Base-by-base conservation (phyloP, 331 rosid species). In the Malus hybrid region DNA sequence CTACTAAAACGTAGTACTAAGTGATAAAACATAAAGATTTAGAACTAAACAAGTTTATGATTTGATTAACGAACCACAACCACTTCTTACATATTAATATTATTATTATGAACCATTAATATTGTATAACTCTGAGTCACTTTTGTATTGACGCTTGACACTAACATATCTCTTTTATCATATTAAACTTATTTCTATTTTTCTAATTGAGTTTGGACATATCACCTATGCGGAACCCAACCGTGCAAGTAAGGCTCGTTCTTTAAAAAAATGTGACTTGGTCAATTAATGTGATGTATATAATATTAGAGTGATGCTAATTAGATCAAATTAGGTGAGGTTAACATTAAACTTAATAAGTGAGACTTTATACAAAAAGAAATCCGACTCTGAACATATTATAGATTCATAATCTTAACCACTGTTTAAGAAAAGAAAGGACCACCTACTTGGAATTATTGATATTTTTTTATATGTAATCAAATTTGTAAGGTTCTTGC, bases 1-100 rank as follows among this genome's bases (percentile, higher is more conserved):
- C 0, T 7, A 16, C 0, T 18, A 2, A 4, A 52, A 7, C 7
- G 0, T 0, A 15, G 0, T 2, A 52, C 0, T 6, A 52, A 6
- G 4, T 6, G 20, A 16, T 0, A 2, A 0, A 0, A 9, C 4
- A 16, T 50, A 16, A 6, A 2, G 9, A 16, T 50, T 50, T 50
- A 6, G 10, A 52, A 52, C 57, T 52, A 52, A 52, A 52, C 20
- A 6, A 16, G 20, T 52, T 52, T 52, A 52, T 18, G 20, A 16
- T 52, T 52, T 52, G 56, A 50, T 50, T 16, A 50, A 50, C n/a
- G 4, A 50, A 50, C 1, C 20, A 16, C 4, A 50, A 0, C 56
- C 0, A 1, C 20, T 9, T 50, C 56, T 50, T 50, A 2, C 56
- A 50, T 50, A 50, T 2, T 50, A 5, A 50, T 50, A 15, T 50